phyloP scores from a whole-genome alignment of 495 filamentous ascomycete genomes.

The Penicillium canescens region DNA sequence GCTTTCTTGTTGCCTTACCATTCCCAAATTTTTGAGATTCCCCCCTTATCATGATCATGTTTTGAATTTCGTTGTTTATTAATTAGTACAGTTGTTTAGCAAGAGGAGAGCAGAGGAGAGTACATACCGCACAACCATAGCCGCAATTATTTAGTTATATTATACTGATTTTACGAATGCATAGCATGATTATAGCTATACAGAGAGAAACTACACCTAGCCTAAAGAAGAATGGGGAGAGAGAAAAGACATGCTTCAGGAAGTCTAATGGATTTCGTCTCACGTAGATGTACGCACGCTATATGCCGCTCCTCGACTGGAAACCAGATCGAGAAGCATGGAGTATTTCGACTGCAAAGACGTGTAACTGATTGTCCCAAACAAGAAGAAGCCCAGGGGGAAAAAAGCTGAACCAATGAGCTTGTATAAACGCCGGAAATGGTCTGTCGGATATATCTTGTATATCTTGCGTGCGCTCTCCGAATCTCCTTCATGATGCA shows the following conservation, averaged over 20 bases:
- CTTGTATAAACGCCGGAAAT: not conserved
- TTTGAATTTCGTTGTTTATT: constrained; percentile 1
- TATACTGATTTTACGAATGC: not conserved
- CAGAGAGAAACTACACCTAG: too few species aligned
- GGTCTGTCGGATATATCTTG: not conserved
- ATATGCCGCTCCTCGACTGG: not conserved
- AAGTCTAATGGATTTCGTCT: too few species aligned
- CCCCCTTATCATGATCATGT: constrained; percentile 15
- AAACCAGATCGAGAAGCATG: not conserved
- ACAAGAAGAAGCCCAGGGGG: not conserved
- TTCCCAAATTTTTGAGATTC: constrained; percentile 20
- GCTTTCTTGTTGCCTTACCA: constrained; percentile 17
- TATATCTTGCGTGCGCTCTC: not conserved
- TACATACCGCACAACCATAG: constrained; percentile 20
- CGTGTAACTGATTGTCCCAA: not conserved
- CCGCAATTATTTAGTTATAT: constrained; percentile 9
- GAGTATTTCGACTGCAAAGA: not conserved
- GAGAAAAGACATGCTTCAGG: not conserved
- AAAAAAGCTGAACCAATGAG: not conserved
- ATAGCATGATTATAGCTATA: not conserved
- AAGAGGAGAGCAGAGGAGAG: constrained; percentile 23
- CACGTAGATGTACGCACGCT: not conserved
- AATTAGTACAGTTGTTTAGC: constrained; percentile 20
- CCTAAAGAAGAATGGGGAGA: too few species aligned
- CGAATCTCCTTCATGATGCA: not conserved